These are phyloP conservation scores for Neofusicoccum kwambonambiense DNA, from an alignment of 2,329 filamentous ascomycete genomes.

Conservation along the genomic window DNA sequence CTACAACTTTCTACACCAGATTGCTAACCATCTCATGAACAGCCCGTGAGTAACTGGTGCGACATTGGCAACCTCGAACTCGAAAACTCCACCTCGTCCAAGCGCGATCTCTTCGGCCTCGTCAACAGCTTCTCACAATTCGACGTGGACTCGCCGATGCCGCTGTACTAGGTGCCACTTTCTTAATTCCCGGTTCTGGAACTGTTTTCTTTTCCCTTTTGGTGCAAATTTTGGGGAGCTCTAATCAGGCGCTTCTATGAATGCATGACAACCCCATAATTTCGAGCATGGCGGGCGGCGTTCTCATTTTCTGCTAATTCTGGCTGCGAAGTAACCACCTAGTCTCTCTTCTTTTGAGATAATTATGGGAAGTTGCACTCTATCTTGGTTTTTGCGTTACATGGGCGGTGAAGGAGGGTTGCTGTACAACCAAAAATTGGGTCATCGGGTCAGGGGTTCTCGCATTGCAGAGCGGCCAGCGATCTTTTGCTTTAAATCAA, in stretches of 20 bases:
- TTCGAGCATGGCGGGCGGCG: constrained; percentile 12
- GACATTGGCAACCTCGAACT: constrained; percentile 30
- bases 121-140: not conserved
- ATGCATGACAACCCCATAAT: constrained; percentile 9
- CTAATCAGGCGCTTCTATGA: not conserved
- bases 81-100: not conserved
- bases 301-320: not conserved
- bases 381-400: not conserved
- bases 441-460: too few relatives aligned
- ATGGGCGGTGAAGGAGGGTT: not conserved
- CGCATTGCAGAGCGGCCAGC: too few relatives aligned
- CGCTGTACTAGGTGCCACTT: not conserved
- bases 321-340: not conserved
- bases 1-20: not conserved
- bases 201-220: not conserved
- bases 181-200: not conserved
- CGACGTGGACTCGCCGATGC: constrained; percentile 1
- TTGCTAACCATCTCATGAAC: not conserved
- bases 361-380: not conserved
- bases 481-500: too few relatives aligned
- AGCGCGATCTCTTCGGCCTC: constrained; percentile 19
- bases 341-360: not conserved
- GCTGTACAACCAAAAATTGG: too few relatives aligned
- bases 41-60: constrained; percentile 36
- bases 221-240: not conserved